Evolutionary conservation across 257 asterid species (phyloP).

Genomic region (Petunia secreta): DNA sequence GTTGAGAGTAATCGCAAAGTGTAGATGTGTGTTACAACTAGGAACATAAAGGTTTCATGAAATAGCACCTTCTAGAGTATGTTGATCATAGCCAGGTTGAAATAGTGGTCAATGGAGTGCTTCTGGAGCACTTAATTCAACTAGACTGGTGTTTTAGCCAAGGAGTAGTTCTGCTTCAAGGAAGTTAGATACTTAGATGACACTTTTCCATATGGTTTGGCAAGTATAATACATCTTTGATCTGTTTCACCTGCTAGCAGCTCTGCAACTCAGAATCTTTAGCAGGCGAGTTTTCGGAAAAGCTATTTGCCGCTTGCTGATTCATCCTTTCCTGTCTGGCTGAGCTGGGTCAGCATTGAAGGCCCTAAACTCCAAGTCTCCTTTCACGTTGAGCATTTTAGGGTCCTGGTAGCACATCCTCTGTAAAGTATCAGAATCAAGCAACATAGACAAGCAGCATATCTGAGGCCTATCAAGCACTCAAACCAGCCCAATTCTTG

Average conservation of each 20-base stretch:
- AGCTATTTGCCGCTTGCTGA: not conserved
- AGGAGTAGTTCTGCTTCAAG: conserved; percentile 7
- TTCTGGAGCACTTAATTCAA: not conserved
- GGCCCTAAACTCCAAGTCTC: conserved; percentile 2
- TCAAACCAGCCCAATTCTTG: conserved; percentile 96
- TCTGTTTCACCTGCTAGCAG: not conserved
- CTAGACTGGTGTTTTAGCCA: not conserved
- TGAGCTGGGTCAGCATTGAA: not conserved
- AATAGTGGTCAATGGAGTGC: not conserved
- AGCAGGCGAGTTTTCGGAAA: conserved; percentile 1
- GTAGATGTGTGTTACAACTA: not conserved
- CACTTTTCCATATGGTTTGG: not conserved
- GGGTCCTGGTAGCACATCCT: not conserved
- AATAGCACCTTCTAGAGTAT: conserved; percentile 2
- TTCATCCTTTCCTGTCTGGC: too few species aligned
- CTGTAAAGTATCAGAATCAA: conserved; percentile 21
- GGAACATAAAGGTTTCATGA: not conserved
- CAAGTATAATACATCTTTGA: not conserved
- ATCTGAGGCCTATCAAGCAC: conserved; percentile 43
- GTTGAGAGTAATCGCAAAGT: not conserved
- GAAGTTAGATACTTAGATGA: not conserved
- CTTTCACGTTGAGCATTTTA: conserved; percentile 2
- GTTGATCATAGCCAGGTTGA: not conserved
- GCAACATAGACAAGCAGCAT: conserved; percentile 5
- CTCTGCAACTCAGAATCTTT: conserved; percentile 5